These are phyloP conservation scores for Jacaranda copaia DNA, from an alignment of 257 asterid species.

Conservation along the genomic window DNA sequence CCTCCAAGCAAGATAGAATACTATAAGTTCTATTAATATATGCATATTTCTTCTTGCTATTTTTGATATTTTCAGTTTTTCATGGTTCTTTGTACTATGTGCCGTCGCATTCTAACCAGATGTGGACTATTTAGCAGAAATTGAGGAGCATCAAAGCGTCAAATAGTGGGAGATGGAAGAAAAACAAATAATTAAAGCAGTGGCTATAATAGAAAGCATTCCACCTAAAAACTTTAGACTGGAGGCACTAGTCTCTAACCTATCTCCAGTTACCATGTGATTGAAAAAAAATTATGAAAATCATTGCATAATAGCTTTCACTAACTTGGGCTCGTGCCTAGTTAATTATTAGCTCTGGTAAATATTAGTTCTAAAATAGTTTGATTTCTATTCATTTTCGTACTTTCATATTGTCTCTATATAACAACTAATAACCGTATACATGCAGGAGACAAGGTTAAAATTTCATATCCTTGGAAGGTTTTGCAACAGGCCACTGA, in stretches of 20 bases:
- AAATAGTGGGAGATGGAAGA: background rate
- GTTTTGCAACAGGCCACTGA: constrained; percentile 30
- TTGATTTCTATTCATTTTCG: background rate
- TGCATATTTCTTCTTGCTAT: background rate
- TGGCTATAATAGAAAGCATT: too few species aligned
- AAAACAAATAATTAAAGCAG: background rate
- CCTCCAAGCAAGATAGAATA: background rate
- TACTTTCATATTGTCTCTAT: background rate
- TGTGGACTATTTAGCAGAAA: too few species aligned
- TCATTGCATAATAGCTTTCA: background rate
- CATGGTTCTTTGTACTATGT: background rate
- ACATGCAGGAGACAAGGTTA: constrained; percentile 35
- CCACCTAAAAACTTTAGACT: too few species aligned
- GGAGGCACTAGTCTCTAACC: too few species aligned
- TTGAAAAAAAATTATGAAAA: too few species aligned
- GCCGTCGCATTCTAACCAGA: too few species aligned
- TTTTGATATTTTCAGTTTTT: background rate
- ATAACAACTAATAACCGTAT: background rate
- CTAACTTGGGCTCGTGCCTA: background rate
- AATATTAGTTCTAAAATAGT: background rate
- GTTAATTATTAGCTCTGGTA: background rate
- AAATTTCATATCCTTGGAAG: constrained; percentile 25
- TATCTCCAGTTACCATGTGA: too few species aligned
- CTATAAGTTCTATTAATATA: background rate
- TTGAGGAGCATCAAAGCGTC: background rate